phyloP scores from a whole-genome alignment of 1,284 basidiomycete genomes.

The Microbotryum violaceum region DNA sequence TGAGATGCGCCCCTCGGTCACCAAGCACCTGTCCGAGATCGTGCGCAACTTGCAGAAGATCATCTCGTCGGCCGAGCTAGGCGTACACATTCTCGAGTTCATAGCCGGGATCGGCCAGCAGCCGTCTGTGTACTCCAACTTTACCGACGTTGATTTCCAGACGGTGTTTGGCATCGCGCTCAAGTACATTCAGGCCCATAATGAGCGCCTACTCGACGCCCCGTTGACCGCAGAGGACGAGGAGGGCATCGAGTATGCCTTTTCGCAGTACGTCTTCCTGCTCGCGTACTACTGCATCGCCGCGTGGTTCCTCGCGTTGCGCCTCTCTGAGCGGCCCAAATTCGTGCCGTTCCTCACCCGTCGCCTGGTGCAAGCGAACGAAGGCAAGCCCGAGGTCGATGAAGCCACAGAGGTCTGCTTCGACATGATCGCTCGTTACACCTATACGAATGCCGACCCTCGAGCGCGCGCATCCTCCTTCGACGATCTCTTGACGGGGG shows the following conservation, averaged over 20 bases:
- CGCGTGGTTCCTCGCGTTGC: constrained; percentile 87
- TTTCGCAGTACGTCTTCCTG: constrained; percentile 90
- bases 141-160: constrained; percentile 86
- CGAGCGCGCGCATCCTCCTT: constrained; percentile 74
- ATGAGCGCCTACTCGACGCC: constrained; percentile 42
- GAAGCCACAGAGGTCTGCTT: constrained; percentile 94
- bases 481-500: constrained; percentile 51
- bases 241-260: constrained; percentile 59
- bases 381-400: constrained; percentile 65
- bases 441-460: constrained; percentile 88
- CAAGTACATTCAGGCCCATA: constrained; percentile 89
- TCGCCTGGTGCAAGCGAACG: constrained; percentile 80
- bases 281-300: constrained; percentile 91
- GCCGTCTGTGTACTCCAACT: constrained; percentile 74
- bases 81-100: constrained; percentile 92
- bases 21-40: constrained; percentile 69
- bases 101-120: constrained; percentile 78
- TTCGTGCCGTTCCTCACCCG: constrained; percentile 82
- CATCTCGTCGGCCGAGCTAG: constrained; percentile 87
- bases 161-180: constrained; percentile 92
- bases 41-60: constrained; percentile 86
- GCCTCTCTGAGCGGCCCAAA: constrained; percentile 70
- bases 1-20: constrained; percentile 78
- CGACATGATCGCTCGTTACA: constrained; percentile 93
- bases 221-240: constrained; percentile 44